A percentile compares a stretch with the other conserved stretches of the same genome.
phyloP scores from a whole-genome alignment of 2,329 filamentous ascomycete genomes.

The Shiraia sp. region DNA sequence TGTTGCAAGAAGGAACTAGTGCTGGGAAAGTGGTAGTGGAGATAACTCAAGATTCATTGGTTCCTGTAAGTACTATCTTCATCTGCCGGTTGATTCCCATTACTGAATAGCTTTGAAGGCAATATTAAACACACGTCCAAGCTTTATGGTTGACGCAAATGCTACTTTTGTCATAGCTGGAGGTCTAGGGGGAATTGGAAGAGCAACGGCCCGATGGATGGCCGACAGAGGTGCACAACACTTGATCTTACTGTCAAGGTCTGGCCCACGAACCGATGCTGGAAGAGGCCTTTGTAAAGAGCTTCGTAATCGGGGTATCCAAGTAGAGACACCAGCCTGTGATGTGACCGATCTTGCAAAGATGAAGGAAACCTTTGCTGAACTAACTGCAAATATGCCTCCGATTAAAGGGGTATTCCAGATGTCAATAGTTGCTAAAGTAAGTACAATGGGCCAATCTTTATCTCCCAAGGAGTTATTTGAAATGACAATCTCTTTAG shows the following conservation, averaged over 20 bases:
- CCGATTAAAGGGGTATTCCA: no score
- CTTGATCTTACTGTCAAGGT: slow-evolving; percentile 16
- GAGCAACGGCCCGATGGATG: slow-evolving; percentile 18
- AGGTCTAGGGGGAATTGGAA: slow-evolving; percentile 24
- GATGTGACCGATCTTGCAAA: not conserved
- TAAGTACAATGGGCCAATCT: no score
- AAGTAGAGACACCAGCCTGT: not conserved
- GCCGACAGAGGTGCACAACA: slow-evolving; percentile 16
- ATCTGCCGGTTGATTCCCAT: slow-evolving; percentile 42
- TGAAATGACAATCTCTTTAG: not conserved
- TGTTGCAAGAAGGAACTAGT: no score
- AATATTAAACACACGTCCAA: not conserved
- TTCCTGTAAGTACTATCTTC: no score
- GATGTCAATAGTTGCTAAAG: no score
- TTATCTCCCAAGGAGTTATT: no score
- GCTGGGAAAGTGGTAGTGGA: no score
- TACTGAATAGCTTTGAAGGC: slow-evolving; percentile 1
- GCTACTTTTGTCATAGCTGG: slow-evolving; percentile 23
- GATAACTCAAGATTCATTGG: no score
- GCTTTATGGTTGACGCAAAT: no score
- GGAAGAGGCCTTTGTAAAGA: not conserved
- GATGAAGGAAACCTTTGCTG: no score
- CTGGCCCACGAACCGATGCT: not conserved
- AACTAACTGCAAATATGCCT: no score
- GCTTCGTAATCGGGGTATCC: not conserved